These are phyloP conservation scores for Rhodotorula sp. DNA, from an alignment of 1,284 basidiomycete genomes.

Conservation along the genomic window DNA sequence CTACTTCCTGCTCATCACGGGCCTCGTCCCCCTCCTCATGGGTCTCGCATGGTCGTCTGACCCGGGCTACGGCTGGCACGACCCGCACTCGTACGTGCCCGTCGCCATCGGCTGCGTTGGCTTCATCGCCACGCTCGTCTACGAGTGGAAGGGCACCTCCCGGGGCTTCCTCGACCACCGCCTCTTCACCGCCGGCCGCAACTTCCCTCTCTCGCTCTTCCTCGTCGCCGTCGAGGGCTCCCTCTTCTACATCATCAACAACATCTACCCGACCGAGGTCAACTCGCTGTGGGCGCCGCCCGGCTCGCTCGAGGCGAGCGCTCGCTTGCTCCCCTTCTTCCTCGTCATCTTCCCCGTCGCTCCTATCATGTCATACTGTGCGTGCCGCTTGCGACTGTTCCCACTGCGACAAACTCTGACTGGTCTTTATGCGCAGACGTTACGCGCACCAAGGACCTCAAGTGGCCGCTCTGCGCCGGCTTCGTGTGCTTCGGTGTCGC, in stretches of 20 bases:
- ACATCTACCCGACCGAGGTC: conserved; percentile 19
- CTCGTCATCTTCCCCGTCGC: conserved; percentile 21
- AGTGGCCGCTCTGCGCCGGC: conserved; percentile 23
- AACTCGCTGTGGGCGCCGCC: conserved; percentile 18
- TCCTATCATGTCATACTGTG: conserved; percentile 22
- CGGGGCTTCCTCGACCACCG: conserved; percentile 32
- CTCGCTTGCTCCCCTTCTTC: conserved; percentile 29
- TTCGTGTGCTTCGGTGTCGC: conserved; percentile 18
- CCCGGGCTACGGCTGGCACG: conserved; percentile 8
- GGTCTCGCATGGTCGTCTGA: conserved; percentile 18
- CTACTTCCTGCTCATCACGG: conserved; percentile 14
- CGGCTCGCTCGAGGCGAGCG: conserved; percentile 21
- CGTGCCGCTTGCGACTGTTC: not conserved
- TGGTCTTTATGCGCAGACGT: not conserved
- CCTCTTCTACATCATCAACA: conserved; percentile 30
- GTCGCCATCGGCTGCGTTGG: conserved; percentile 19
- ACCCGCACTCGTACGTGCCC: conserved; percentile 9
- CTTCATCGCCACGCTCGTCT: conserved; percentile 13
- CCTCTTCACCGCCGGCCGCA: conserved; percentile 22
- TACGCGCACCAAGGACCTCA: conserved; percentile 22
- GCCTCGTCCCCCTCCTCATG: conserved; percentile 23
- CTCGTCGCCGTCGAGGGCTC: conserved; percentile 27
- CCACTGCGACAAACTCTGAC: not conserved
- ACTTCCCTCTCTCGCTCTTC: conserved; percentile 25
- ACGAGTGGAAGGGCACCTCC: conserved; percentile 28